Evolutionary conservation across 2,329 filamentous ascomycete species (phyloP).

Genomic region (Cercospora berteroae): DNA sequence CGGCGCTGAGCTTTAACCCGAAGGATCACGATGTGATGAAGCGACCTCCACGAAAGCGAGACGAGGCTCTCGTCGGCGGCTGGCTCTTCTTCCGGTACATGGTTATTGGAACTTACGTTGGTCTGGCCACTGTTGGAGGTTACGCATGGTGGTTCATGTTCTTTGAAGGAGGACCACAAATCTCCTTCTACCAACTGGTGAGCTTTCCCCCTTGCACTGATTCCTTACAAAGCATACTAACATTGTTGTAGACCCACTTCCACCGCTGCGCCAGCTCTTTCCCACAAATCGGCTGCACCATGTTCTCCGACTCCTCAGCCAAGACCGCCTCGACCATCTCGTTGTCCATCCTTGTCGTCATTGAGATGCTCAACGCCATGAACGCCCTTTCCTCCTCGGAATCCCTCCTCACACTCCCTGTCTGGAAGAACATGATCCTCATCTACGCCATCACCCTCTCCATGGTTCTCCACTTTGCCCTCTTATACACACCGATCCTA

Average conservation of each 20-base stretch:
- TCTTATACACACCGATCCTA: constrained; percentile 87
- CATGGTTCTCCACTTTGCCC: constrained; percentile 91
- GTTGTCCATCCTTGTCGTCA: constrained; percentile 86
- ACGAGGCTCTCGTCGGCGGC: constrained; percentile 86
- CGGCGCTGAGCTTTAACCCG: constrained; percentile 95
- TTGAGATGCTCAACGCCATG: constrained; percentile 99
- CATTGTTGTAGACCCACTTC: constrained; percentile 65
- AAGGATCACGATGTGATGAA: constrained; percentile 99
- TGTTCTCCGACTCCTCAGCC: constrained; percentile 83
- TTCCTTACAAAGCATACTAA: constrained; percentile 21
- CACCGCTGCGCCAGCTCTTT: constrained; percentile 86
- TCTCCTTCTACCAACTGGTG: constrained; percentile 81
- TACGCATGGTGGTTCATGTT: constrained; percentile 99
- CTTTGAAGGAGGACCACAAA: constrained; percentile 84
- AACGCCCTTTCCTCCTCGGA: constrained; percentile 96
- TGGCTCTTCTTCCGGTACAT: constrained; percentile 99
- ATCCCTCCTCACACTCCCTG: constrained; percentile 83
- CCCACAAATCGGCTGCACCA: constrained; percentile 84
- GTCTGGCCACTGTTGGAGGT: constrained; percentile 88
- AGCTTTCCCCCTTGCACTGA: too few relatives aligned
- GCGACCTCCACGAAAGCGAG: constrained; percentile 82
- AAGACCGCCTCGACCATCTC: constrained; percentile 92
- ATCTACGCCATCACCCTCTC: constrained; percentile 90
- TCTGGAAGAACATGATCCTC: constrained; percentile 99
- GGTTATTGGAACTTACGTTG: constrained; percentile 93